Percentiles rank a stretch among this genome's conserved stretches.
Conservation (phyloP, 148 eudicot species). For the Diospyros lotus region DNA sequence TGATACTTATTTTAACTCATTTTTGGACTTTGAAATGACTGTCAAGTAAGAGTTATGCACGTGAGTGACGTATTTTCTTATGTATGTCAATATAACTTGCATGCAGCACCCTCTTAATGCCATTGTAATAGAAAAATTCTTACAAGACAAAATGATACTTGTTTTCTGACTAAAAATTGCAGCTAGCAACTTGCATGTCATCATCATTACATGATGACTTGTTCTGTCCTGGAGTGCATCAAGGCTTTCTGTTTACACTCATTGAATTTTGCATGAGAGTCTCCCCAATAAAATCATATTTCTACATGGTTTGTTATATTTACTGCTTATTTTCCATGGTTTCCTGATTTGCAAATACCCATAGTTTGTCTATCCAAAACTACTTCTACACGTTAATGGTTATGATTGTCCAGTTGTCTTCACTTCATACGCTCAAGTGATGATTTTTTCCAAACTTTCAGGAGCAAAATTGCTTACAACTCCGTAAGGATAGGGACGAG, state of each 20-base stretch:
- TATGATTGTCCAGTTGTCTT: not conserved
- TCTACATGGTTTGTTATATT: no score
- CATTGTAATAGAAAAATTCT: not conserved
- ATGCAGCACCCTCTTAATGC: not conserved
- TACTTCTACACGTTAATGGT: not conserved
- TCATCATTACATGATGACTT: not conserved
- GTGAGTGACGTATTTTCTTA: not conserved
- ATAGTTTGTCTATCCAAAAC: not conserved
- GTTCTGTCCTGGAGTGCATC: not conserved
- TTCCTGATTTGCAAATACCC: not conserved
- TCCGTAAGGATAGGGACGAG: conserved; percentile 61
- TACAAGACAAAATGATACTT: no score
- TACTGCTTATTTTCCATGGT: not conserved
- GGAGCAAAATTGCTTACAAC: conserved; percentile 63
- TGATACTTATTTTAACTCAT: not conserved
- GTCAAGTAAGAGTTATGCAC: not conserved
- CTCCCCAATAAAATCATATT: not conserved
- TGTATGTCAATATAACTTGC: not conserved
- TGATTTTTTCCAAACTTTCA: conserved; percentile 24
- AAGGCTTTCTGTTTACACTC: no score
- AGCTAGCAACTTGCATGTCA: not conserved
- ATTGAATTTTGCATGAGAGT: not conserved
- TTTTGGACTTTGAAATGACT: not conserved
- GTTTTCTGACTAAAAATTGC: not conserved
- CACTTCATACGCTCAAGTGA: conserved; percentile 1